A percentile compares a stretch with the other conserved stretches of the same genome.
These are phyloP conservation scores for Madurella mycetomatis DNA, from an alignment of 2,329 filamentous ascomycete genomes.

Conservation along the genomic window DNA sequence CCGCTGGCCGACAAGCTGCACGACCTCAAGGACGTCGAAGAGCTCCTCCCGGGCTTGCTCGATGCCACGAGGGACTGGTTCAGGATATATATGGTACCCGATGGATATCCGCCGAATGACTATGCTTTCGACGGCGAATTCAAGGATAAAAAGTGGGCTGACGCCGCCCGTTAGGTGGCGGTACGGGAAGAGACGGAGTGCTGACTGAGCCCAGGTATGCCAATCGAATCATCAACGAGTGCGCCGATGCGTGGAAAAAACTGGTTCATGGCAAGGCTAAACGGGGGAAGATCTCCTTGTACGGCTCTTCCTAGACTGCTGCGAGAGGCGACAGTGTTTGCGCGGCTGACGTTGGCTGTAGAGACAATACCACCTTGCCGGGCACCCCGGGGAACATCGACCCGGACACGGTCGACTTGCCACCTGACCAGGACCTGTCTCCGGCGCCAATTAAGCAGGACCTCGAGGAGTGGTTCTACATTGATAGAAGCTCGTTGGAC, in stretches of 20 bases:
- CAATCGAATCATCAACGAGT: slow-evolving; percentile 88
- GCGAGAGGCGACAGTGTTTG: no score
- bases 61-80: slow-evolving; percentile 99
- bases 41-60: slow-evolving; percentile 89
- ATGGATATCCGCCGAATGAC: slow-evolving; percentile 99
- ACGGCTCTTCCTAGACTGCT: slow-evolving; percentile 36
- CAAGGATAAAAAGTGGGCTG: slow-evolving; percentile 88
- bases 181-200: no score
- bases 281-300: slow-evolving; percentile 74
- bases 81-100: slow-evolving; percentile 99
- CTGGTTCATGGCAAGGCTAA: slow-evolving; percentile 83
- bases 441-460: slow-evolving; percentile 87
- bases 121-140: slow-evolving; percentile 99
- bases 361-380: slow-evolving; percentile 21
- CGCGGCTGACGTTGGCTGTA: slow-evolving; percentile 30
- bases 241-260: slow-evolving; percentile 91
- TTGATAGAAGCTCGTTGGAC: slow-evolving; percentile 15
- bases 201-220: slow-evolving; percentile 60
- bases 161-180: background rate
- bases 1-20: slow-evolving; percentile 91
- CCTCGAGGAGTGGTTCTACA: slow-evolving; percentile 98
- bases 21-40: slow-evolving; percentile 96
- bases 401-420: slow-evolving; percentile 41
- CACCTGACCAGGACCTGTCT: slow-evolving; percentile 69
- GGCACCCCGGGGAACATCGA: slow-evolving; percentile 21